These are phyloP conservation scores for Effrenium voratum DNA, from an alignment of 73 alveolate genomes.

Conservation along the genomic window DNA sequence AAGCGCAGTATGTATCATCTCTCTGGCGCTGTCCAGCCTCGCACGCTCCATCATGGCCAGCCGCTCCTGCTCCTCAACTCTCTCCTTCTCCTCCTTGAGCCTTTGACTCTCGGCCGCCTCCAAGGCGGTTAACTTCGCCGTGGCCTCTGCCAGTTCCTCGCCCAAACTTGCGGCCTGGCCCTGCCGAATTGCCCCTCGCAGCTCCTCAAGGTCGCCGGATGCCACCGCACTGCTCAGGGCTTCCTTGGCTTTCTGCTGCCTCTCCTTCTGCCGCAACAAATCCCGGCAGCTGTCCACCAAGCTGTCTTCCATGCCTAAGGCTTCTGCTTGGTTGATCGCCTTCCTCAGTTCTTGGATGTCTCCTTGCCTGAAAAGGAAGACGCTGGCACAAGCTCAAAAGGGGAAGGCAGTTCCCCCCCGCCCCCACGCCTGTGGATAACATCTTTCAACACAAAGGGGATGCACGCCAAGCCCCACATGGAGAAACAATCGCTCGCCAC, in stretches of 20 bases:
- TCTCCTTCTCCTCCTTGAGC: constrained; percentile 31
- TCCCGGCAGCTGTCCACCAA: constrained; percentile 38
- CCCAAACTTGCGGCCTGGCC: constrained; percentile 10
- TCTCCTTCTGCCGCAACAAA: constrained; percentile 46
- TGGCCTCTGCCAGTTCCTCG: constrained; percentile 34
- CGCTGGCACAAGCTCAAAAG: not conserved
- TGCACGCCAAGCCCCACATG: no score
- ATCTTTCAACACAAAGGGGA: not conserved
- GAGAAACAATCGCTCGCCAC: no score
- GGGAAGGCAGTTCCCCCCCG: not conserved
- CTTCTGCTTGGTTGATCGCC: constrained; percentile 48
- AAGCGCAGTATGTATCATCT: constrained; percentile 16
- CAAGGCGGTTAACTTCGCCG: constrained; percentile 42
- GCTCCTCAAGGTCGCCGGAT: constrained; percentile 37
- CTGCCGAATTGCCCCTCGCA: constrained; percentile 34
- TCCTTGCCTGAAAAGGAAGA: constrained; percentile 37
- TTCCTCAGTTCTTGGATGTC: not conserved
- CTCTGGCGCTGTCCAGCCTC: constrained; percentile 28
- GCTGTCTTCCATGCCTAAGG: constrained; percentile 24
- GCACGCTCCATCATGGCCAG: constrained; percentile 55
- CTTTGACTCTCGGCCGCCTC: constrained; percentile 26
- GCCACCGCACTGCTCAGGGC: not conserved
- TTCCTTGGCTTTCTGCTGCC: not conserved
- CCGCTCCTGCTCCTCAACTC: constrained; percentile 49
- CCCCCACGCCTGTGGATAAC: not conserved